Conservation (phyloP, 345 rosid species). For the Corchorus capsularis region DNA sequence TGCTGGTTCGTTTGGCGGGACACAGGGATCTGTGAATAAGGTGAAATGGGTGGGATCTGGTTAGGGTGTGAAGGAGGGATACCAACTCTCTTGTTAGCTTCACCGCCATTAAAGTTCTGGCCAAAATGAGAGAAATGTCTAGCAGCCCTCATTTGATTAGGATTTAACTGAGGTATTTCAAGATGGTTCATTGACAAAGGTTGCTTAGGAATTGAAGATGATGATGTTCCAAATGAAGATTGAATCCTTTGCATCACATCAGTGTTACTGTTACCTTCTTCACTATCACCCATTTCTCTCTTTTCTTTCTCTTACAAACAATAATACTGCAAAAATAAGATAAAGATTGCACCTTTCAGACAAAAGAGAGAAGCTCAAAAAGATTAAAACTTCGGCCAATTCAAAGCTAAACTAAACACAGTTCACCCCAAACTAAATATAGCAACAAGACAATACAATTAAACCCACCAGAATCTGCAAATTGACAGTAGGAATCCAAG, state of each 20-base stretch:
- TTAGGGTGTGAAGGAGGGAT: constrained; percentile 89
- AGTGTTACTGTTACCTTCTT: constrained; percentile 46
- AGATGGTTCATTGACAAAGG: constrained; percentile 50
- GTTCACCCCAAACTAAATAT: constrained; percentile 20
- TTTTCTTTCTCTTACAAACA: constrained; percentile 14
- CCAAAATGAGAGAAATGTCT: constrained; percentile 56
- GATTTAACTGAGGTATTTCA: constrained; percentile 56
- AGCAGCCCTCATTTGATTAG: constrained; percentile 45
- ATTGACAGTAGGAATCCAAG: constrained; percentile 8
- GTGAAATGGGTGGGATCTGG: constrained; percentile 86
- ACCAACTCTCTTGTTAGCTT: constrained; percentile 53
- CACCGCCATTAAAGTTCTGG: constrained; percentile 30
- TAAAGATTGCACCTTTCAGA: neutral
- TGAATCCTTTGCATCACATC: constrained; percentile 77
- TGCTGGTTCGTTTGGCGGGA: constrained; percentile 57
- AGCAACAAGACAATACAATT: constrained; percentile 21
- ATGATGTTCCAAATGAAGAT: constrained; percentile 59
- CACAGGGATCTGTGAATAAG: constrained; percentile 80
- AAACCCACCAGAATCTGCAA: constrained; percentile 32
- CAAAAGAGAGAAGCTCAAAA: neutral
- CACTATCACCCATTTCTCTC: constrained; percentile 64
- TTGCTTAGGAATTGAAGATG: constrained; percentile 51
- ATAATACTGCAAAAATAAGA: neutral
- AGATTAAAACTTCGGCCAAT: neutral
- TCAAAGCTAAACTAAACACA: constrained; percentile 22